These are phyloP conservation scores for Leccinum fuscescens DNA, from an alignment of 1,284 basidiomycete species.

Conservation along the genomic window DNA sequence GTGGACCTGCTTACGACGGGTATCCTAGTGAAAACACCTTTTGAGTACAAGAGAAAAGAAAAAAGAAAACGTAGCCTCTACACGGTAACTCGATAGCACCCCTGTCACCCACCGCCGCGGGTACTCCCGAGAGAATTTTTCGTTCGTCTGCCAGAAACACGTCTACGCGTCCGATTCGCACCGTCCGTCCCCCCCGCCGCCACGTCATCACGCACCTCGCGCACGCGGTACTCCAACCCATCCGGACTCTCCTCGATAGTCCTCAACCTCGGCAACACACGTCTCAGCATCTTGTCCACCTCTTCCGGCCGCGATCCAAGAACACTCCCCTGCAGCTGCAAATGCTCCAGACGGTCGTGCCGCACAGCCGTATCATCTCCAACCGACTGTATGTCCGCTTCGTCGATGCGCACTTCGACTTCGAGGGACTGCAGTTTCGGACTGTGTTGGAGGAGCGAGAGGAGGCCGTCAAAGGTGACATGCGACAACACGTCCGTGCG, in stretches of 20 bases:
- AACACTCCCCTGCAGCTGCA: constrained; percentile 18
- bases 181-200: neutral
- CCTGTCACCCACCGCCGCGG: neutral
- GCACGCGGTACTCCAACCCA: constrained; percentile 15
- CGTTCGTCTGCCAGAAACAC: constrained; percentile 13
- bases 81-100: neutral
- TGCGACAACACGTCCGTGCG: neutral
- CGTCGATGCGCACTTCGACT: constrained; percentile 10
- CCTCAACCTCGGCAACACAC: constrained; percentile 20
- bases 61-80: neutral
- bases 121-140: constrained; percentile 11
- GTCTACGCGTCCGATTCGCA: neutral
- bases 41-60: neutral
- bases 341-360: constrained; percentile 13
- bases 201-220: constrained; percentile 3
- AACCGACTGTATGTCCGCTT: constrained; percentile 13
- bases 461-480: constrained; percentile 24
- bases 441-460: constrained; percentile 18
- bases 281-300: constrained; percentile 20
- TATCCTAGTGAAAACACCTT: neutral
- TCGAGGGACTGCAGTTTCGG: constrained; percentile 16
- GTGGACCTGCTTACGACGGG: neutral
- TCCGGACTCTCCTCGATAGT: constrained; percentile 23
- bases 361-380: constrained; percentile 18
- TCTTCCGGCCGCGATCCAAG: constrained; percentile 17